These are phyloP conservation scores for Rutstroemia sydowiana DNA, from an alignment of 2,329 filamentous ascomycete species.

Conservation along the genomic window DNA sequence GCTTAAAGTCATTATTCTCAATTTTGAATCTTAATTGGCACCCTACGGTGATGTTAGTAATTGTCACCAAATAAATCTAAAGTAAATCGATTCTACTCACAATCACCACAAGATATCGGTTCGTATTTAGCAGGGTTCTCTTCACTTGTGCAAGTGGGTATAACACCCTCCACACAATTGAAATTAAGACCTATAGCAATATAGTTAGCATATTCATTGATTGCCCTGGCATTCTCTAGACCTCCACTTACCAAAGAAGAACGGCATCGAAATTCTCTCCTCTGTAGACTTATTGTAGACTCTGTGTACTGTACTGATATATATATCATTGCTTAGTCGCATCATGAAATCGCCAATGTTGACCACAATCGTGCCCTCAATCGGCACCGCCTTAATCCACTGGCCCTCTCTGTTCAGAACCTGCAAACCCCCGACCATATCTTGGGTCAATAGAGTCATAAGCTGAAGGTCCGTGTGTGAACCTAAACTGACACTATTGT, in stretches of 20 bases:
- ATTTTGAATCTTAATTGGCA: slow-evolving; percentile 28
- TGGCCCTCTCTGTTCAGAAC: slow-evolving; percentile 37
- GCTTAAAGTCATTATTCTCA: slow-evolving; percentile 23
- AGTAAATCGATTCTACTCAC: slow-evolving; percentile 20
- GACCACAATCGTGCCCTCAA: slow-evolving; percentile 42
- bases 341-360: slow-evolving; percentile 48
- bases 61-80: background rate
- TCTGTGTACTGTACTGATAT: slow-evolving; percentile 44
- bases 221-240: background rate
- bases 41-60: slow-evolving; percentile 17
- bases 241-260: slow-evolving; percentile 41
- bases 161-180: slow-evolving; percentile 41
- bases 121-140: slow-evolving; percentile 42
- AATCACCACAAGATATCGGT: slow-evolving; percentile 44
- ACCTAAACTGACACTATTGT: slow-evolving; percentile 35
- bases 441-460: slow-evolving; percentile 44
- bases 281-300: slow-evolving; percentile 37
- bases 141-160: slow-evolving; percentile 40
- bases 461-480: slow-evolving; percentile 42
- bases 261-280: slow-evolving; percentile 47
- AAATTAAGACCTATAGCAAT: slow-evolving; percentile 38
- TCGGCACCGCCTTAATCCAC: slow-evolving; percentile 38
- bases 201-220: slow-evolving; percentile 4
- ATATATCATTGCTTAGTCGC: slow-evolving; percentile 42
- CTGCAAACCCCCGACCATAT: slow-evolving; percentile 37